A percentile compares a stretch with the other conserved stretches of the same genome.
Evolutionary conservation across 2,329 filamentous ascomycete genomes (phyloP).

Genomic region (Fusarium coffeatum): DNA sequence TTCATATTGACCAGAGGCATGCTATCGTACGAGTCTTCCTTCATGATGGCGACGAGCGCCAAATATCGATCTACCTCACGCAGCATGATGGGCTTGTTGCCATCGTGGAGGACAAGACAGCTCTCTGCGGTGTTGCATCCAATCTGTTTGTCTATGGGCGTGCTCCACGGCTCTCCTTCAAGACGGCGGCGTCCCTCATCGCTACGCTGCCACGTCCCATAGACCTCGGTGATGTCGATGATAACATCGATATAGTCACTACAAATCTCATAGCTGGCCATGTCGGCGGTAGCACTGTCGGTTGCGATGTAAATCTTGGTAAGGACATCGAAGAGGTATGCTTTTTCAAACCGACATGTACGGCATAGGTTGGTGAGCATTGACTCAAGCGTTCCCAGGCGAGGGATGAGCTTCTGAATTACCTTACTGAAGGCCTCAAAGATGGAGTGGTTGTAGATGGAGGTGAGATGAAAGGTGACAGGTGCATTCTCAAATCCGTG

Average conservation of each 20-base stretch:
- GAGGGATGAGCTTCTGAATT: slow-evolving; percentile 95
- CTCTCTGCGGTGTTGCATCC: slow-evolving; percentile 75
- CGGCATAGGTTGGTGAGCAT: slow-evolving; percentile 94
- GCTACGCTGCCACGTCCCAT: slow-evolving; percentile 77
- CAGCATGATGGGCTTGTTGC: slow-evolving; percentile 72
- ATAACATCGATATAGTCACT: slow-evolving; percentile 99
- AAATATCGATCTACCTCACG: slow-evolving; percentile 79
- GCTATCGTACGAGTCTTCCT: slow-evolving; percentile 84
- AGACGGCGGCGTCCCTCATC: slow-evolving; percentile 65
- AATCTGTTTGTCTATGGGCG: slow-evolving; percentile 73
- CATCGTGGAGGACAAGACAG: slow-evolving; percentile 74
- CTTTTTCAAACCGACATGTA: slow-evolving; percentile 96
- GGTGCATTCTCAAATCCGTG: slow-evolving; percentile 92
- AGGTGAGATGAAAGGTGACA: slow-evolving; percentile 94
- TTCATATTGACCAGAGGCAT: slow-evolving; percentile 90
- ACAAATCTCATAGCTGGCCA: slow-evolving; percentile 97
- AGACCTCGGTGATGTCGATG: slow-evolving; percentile 95
- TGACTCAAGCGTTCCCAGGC: slow-evolving; percentile 90
- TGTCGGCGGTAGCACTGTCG: slow-evolving; percentile 91
- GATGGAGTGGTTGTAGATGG: slow-evolving; percentile 98
- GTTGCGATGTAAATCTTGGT: slow-evolving; percentile 99
- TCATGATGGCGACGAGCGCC: slow-evolving; percentile 87
- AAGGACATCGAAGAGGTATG: slow-evolving; percentile 96
- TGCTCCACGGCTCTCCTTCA: slow-evolving; percentile 70
- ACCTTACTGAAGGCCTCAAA: slow-evolving; percentile 99